These are phyloP conservation scores for Claviceps monticola DNA, from an alignment of 2,329 filamentous ascomycete genomes.

Conservation along the genomic window DNA sequence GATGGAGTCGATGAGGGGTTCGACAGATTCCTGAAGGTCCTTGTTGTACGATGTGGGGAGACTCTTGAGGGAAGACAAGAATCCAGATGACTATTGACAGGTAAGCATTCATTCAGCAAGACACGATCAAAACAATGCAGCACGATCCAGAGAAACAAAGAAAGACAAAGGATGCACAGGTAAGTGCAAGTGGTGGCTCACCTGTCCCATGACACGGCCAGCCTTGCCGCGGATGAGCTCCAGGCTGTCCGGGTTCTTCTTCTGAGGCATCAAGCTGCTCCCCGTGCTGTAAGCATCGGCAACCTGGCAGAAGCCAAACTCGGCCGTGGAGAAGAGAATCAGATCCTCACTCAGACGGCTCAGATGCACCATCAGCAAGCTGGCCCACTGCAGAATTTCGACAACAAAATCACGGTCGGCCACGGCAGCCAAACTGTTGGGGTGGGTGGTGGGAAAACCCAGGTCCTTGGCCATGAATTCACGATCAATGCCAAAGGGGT, in stretches of 20 bases:
- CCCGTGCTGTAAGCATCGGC: constrained; percentile 1
- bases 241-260: constrained; percentile 11
- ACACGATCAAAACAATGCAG: no score
- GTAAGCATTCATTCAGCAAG: not conserved
- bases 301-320: constrained; percentile 1
- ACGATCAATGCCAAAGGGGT: constrained; percentile 16
- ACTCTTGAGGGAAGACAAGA: constrained; percentile 1
- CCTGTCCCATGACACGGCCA: not conserved
- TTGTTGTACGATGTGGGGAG: constrained; percentile 4
- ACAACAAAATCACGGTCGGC: constrained; percentile 60
- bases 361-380: constrained; percentile 9
- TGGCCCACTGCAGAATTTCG: constrained; percentile 39
- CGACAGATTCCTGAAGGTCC: constrained; percentile 1
- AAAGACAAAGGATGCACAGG: not conserved
- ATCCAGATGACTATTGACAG: not conserved
- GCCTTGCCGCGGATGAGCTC: constrained; percentile 10
- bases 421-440: constrained; percentile 58
- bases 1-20: constrained; percentile 1
- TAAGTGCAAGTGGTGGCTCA: not conserved
- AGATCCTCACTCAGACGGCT: not conserved
- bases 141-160: not conserved
- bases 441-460: constrained; percentile 53
- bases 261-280: constrained; percentile 1
- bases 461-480: constrained; percentile 40
- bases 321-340: constrained; percentile 1